Evolutionary conservation across 805 yeast genomes (phyloP).

Genomic region (Candida jianshihensis): DNA sequence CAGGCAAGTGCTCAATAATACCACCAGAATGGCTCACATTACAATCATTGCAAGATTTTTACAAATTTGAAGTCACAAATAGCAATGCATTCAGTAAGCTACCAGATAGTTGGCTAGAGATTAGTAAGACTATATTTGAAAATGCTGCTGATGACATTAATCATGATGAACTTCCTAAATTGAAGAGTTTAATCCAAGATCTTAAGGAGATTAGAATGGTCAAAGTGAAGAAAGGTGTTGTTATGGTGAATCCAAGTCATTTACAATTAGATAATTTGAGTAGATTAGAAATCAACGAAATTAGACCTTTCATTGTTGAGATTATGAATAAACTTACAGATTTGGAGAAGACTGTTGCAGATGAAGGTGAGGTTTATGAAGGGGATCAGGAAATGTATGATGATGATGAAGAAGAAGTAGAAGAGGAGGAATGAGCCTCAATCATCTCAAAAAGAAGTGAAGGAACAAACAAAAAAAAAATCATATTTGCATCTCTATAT

Average conservation of each 20-base stretch:
- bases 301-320: constrained; percentile 72
- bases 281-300: constrained; percentile 77
- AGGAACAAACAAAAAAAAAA: no score
- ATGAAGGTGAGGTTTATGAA: constrained; percentile 3
- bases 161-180: constrained; percentile 59
- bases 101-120: constrained; percentile 88
- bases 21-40: constrained; percentile 80
- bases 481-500: no score
- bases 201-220: constrained; percentile 75
- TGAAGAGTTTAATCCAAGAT: constrained; percentile 72
- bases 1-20: constrained; percentile 77
- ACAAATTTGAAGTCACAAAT: constrained; percentile 59
- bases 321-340: constrained; percentile 75
- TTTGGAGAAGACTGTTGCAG: constrained; percentile 33
- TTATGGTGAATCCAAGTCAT: constrained; percentile 73
- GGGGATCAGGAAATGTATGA: constrained; percentile 7
- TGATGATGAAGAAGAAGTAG: constrained; percentile 4
- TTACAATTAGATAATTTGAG: constrained; percentile 79
- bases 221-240: constrained; percentile 75
- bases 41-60: constrained; percentile 43
- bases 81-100: constrained; percentile 56
- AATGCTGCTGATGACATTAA: constrained; percentile 70
- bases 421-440: not conserved
- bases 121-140: constrained; percentile 58
- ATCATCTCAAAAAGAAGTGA: no score